Percentiles rank a stretch among this genome's conserved stretches.
Evolutionary conservation across 73 alveolate genomes (phyloP).

Genomic region (Paramecium biaurelia): DNA sequence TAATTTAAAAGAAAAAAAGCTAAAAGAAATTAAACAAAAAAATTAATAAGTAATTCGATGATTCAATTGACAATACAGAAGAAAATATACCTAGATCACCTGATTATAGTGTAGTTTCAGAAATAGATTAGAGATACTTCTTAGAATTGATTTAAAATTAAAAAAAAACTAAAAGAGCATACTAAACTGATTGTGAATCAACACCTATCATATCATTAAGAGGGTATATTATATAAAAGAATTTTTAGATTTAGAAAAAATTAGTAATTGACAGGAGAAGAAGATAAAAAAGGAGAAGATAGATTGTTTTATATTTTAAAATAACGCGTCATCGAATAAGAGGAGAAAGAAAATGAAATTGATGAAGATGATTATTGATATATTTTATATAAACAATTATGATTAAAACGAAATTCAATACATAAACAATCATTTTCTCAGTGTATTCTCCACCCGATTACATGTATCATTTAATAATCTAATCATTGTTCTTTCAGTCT

Average conservation of each 20-base stretch:
- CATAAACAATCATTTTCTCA: neutral
- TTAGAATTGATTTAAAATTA: neutral
- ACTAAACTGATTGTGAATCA: neutral
- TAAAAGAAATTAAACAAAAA: neutral
- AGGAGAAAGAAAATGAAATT: neutral
- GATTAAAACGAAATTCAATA: neutral
- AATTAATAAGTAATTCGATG: slow-evolving; percentile 11
- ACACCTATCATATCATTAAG: neutral
- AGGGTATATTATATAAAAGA: neutral
- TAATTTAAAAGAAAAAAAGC: slow-evolving; percentile 19
- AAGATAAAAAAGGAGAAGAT: slow-evolving; percentile 23
- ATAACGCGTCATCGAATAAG: neutral
- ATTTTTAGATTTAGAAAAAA: neutral
- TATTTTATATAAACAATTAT: neutral
- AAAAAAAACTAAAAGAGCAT: neutral
- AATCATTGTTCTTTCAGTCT: slow-evolving; percentile 71
- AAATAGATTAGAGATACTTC: neutral
- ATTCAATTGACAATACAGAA: neutral
- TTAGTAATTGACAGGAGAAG: neutral
- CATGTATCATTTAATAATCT: slow-evolving; percentile 76
- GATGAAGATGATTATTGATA: neutral
- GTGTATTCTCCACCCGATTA: slow-evolving; percentile 68
- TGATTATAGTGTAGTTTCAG: slow-evolving; percentile 38
- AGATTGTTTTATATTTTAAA: neutral
- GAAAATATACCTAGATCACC: slow-evolving; percentile 35